Conservation (phyloP, 2,329 filamentous ascomycete genomes). For the Botryotinia globosa region DNA sequence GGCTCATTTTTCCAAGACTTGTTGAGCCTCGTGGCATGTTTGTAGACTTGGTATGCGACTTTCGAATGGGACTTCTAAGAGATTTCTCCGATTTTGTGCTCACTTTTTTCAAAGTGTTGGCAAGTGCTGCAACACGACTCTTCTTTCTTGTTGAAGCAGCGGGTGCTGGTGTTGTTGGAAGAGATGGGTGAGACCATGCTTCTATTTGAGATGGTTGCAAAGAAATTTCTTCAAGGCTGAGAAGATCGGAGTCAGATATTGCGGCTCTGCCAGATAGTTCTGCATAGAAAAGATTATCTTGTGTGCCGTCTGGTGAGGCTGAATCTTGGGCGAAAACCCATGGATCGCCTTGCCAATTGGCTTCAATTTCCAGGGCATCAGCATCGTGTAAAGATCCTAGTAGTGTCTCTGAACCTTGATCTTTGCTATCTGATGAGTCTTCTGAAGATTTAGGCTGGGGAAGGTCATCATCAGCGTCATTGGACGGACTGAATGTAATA, state of each 20-base stretch:
- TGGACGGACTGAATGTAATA: constrained; percentile 55
- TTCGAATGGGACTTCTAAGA: constrained; percentile 42
- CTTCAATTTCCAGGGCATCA: constrained; percentile 21
- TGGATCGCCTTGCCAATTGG: constrained; percentile 24
- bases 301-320: constrained; percentile 24
- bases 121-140: constrained; percentile 44
- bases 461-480: constrained; percentile 46
- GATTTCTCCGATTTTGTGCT: constrained; percentile 33
- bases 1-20: constrained; percentile 39
- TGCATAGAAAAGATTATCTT: constrained; percentile 30
- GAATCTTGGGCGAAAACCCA: constrained; percentile 25
- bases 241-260: constrained; percentile 37
- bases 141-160: constrained; percentile 27
- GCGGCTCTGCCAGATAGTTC: constrained; percentile 35
- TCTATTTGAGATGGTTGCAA: constrained; percentile 32
- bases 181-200: constrained; percentile 24
- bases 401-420: constrained; percentile 25
- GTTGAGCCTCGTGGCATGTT: constrained; percentile 37
- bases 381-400: constrained; percentile 26
- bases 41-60: constrained; percentile 35
- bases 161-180: constrained; percentile 32
- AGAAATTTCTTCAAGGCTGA: constrained; percentile 36
- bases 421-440: constrained; percentile 47
- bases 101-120: constrained; percentile 43
- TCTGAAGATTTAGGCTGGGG: constrained; percentile 49